These are phyloP conservation scores for Starmera pachycereana DNA, from an alignment of 805 yeast genomes.

Conservation along the genomic window DNA sequence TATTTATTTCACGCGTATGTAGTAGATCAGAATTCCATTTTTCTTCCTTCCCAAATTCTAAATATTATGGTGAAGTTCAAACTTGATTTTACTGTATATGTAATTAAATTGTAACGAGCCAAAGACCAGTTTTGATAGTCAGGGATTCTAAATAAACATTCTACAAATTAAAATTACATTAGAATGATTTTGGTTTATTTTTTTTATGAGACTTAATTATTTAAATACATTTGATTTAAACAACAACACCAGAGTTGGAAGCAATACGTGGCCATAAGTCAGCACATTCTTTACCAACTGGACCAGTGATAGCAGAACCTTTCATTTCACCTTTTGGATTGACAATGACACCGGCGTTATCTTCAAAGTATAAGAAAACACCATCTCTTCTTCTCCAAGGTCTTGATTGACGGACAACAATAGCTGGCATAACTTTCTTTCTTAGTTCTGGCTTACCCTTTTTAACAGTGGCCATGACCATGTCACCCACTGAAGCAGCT, in stretches of 20 bases:
- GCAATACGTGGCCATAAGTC: slow-evolving; percentile 99
- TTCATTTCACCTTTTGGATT: slow-evolving; percentile 99
- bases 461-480: slow-evolving; percentile 99
- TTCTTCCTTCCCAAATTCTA: too few relatives aligned
- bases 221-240: slow-evolving; percentile 38
- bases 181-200: neutral
- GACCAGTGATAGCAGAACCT: slow-evolving; percentile 99
- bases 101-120: too few relatives aligned
- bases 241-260: slow-evolving; percentile 99
- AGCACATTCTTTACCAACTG: slow-evolving; percentile 99
- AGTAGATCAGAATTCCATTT: too few relatives aligned
- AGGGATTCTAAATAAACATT: too few relatives aligned
- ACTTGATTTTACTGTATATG: too few relatives aligned
- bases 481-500: slow-evolving; percentile 99
- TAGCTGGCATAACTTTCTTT: slow-evolving; percentile 99
- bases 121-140: too few relatives aligned
- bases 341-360: slow-evolving; percentile 99
- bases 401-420: slow-evolving; percentile 97
- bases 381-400: slow-evolving; percentile 99
- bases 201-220: slow-evolving; percentile 10
- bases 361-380: slow-evolving; percentile 98
- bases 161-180: too few relatives aligned
- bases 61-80: too few relatives aligned
- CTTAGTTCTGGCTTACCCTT: slow-evolving; percentile 99
- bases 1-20: too few relatives aligned